Conservation (phyloP, 148 eudicot genomes). For the Chenopodium berlandieri region DNA sequence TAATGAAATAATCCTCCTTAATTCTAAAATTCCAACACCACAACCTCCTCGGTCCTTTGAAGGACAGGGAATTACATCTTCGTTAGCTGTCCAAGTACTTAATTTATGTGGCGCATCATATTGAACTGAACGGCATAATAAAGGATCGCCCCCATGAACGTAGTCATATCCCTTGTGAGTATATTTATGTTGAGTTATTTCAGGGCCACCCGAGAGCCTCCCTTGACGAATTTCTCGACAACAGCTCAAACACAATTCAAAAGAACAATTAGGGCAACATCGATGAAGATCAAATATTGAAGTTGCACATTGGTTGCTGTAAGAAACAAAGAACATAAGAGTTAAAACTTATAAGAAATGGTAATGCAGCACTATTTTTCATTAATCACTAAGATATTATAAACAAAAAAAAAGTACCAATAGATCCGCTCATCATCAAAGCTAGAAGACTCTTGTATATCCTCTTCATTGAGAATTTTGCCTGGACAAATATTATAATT, state of each 20-base stretch:
- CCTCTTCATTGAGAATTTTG: slow-evolving; percentile 22
- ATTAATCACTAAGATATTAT: background rate
- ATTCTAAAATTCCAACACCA: slow-evolving; percentile 51
- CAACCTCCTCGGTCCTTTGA: slow-evolving; percentile 80
- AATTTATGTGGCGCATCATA: slow-evolving; percentile 2
- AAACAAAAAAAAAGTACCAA: slow-evolving; percentile 42
- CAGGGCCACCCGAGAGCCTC: slow-evolving; percentile 38
- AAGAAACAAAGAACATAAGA: slow-evolving; percentile 7
- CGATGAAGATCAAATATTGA: slow-evolving; percentile 81
- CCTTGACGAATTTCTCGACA: slow-evolving; percentile 67
- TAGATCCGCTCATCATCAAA: slow-evolving; percentile 65
- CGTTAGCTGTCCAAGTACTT: slow-evolving; percentile 42
- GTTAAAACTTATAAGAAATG: background rate
- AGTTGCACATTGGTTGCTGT: slow-evolving; percentile 83
- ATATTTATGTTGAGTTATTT: slow-evolving; percentile 34
- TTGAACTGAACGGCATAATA: slow-evolving; percentile 26
- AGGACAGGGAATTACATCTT: slow-evolving; percentile 58
- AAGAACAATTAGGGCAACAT: slow-evolving; percentile 75
- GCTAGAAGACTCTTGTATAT: slow-evolving; percentile 41
- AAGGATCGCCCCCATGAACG: slow-evolving; percentile 71
- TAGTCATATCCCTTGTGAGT: slow-evolving; percentile 58
- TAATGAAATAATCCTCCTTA: slow-evolving; percentile 57
- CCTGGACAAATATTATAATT: slow-evolving; percentile 16
- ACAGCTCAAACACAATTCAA: slow-evolving; percentile 81
- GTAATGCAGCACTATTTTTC: background rate